These are phyloP conservation scores for Lichtheimia ornata DNA, from an alignment of 371 early-diverging fungal species.

Conservation along the genomic window DNA sequence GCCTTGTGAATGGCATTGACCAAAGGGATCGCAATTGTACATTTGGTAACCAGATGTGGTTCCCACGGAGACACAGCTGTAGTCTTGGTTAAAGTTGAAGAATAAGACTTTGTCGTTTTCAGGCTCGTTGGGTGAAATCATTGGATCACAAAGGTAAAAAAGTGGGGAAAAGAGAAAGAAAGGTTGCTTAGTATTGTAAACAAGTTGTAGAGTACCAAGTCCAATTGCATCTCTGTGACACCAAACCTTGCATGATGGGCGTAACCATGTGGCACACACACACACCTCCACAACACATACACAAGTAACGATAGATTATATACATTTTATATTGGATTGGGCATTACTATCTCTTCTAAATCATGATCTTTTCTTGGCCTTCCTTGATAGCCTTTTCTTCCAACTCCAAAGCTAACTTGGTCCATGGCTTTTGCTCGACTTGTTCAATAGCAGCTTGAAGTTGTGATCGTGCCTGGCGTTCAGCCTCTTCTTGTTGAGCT, in stretches of 20 bases:
- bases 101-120: conserved; percentile 72
- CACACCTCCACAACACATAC: neutral
- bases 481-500: conserved; percentile 69
- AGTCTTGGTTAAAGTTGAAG: conserved; percentile 95
- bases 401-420: conserved; percentile 31
- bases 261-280: neutral
- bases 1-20: conserved; percentile 85
- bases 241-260: too few relatives aligned
- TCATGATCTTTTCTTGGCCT: conserved; percentile 22
- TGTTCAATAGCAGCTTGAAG: conserved; percentile 26
- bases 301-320: neutral
- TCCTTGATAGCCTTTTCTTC: conserved; percentile 41
- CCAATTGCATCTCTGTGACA: too few relatives aligned
- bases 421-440: conserved; percentile 30
- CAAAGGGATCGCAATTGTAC: conserved; percentile 95
- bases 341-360: conserved; percentile 1
- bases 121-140: conserved; percentile 55
- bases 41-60: conserved; percentile 85
- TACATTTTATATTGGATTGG: neutral
- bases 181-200: too few relatives aligned
- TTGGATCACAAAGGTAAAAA: conserved; percentile 84
- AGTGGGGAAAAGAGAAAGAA: neutral
- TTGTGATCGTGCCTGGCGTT: conserved; percentile 66
- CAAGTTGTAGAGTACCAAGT: too few relatives aligned
- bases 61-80: conserved; percentile 87